Percentiles rank a stretch among this genome's conserved stretches.
phyloP scores from a whole-genome alignment of 495 filamentous ascomycete genomes.

The Trichoderma reesei region DNA sequence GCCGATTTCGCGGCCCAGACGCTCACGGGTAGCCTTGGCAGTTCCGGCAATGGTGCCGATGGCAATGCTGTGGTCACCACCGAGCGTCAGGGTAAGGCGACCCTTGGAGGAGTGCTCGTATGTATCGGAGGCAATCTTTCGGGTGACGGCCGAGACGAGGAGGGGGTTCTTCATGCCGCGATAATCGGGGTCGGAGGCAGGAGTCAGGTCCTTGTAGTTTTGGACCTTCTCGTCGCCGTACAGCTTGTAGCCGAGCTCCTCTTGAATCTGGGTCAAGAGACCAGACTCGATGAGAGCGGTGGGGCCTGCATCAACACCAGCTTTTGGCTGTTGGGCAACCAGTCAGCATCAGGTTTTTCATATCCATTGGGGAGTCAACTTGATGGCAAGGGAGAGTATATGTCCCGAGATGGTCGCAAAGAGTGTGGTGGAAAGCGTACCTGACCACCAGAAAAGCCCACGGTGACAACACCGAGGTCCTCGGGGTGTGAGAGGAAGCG shows the following conservation, averaged over 20 bases:
- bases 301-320: conserved; percentile 86
- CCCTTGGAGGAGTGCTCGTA: conserved; percentile 80
- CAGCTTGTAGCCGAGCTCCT: conserved; percentile 81
- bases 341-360: conserved; percentile 8
- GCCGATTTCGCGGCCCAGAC: conserved; percentile 70
- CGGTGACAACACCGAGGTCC: conserved; percentile 85
- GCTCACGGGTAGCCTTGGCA: conserved; percentile 73
- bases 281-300: conserved; percentile 84
- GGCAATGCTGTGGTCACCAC: conserved; percentile 93
- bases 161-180: conserved; percentile 88
- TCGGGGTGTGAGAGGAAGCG: conserved; percentile 63
- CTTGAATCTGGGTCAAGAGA: conserved; percentile 70
- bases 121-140: conserved; percentile 69
- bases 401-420: conserved; percentile 3
- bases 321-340: conserved; percentile 58
- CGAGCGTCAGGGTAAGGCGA: conserved; percentile 82
- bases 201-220: conserved; percentile 68
- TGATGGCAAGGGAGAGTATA: not conserved
- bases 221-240: conserved; percentile 79
- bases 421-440: conserved; percentile 35
- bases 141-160: conserved; percentile 80
- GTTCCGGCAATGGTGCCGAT: conserved; percentile 85
- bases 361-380: not conserved
- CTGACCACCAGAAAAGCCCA: conserved; percentile 96
- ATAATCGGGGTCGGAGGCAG: conserved; percentile 62